These are phyloP conservation scores for Ascochyta rabiei DNA, from an alignment of 2,329 filamentous ascomycete species.

Conservation along the genomic window DNA sequence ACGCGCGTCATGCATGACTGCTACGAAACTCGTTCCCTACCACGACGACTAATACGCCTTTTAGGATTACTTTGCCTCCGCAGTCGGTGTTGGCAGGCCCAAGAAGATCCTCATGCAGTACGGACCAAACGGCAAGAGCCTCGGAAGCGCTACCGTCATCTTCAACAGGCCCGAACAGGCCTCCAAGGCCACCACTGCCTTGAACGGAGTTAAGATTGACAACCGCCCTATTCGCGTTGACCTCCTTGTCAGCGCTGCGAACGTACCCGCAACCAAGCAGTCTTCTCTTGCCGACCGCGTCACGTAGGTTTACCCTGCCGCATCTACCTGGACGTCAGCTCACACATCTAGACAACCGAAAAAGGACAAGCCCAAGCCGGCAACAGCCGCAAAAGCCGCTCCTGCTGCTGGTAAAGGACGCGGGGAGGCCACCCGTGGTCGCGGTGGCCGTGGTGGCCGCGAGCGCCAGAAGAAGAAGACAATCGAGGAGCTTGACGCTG, in stretches of 20 bases:
- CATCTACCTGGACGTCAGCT: not conserved
- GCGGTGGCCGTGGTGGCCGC: constrained; percentile 55
- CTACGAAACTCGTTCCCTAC: constrained; percentile 41
- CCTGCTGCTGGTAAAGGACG: constrained; percentile 52
- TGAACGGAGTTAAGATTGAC: constrained; percentile 92
- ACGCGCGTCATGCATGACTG: constrained; percentile 33
- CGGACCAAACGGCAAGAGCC: constrained; percentile 88
- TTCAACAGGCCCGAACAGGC: constrained; percentile 84
- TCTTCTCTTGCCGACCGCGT: constrained; percentile 80
- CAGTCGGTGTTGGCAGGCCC: constrained; percentile 86
- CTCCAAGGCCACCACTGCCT: constrained; percentile 78
- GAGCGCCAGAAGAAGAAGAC: constrained; percentile 84
- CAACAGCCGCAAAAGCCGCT: constrained; percentile 73
- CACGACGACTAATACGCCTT: constrained; percentile 68
- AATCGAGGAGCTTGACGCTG: constrained; percentile 90
- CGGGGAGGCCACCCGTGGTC: constrained; percentile 50
- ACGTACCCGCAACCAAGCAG: constrained; percentile 72
- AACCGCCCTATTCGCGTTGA: constrained; percentile 93
- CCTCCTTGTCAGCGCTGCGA: constrained; percentile 80
- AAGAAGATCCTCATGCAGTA: constrained; percentile 92
- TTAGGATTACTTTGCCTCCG: constrained; percentile 95
- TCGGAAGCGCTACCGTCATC: constrained; percentile 87
- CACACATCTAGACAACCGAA: constrained; percentile 65
- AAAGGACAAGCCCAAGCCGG: constrained; percentile 68
- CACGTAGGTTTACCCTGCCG: constrained; percentile 60